Evolutionary conservation across 345 rosid genomes (phyloP), one percentile per base, ranked within the genome.

Genomic region (Ailanthus altissimus): DNA sequence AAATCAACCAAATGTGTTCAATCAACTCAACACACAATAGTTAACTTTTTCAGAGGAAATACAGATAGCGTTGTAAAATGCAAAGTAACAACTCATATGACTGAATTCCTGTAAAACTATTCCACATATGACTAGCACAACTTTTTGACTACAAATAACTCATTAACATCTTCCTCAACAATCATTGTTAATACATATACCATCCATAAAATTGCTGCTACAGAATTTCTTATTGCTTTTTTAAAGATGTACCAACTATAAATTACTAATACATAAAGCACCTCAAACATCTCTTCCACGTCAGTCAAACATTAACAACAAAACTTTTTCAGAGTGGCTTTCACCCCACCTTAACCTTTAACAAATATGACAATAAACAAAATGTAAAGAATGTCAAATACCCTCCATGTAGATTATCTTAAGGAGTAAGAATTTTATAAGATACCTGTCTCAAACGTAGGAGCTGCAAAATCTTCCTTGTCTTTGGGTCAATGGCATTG

Each of bases 401-500:
- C 11, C 1, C n/a, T 36, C 15, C 0, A 36, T 14, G 2, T 6
- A 25, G 21, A 67, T 45, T 0, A 23, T 13, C 9, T 32, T 32
- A 1, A 15, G 8, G 23, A 43, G 16, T 15, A 62, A 28, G 61
- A 70, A 21, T 46, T 12, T 0, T 21, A n/a, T 23, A 13, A 51
- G 51, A 2, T 72, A 94, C 98, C 91, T 92, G 97, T 88, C 97
- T 88, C 70, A 94, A 78, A 78, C 97, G 93, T 74, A 94, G 32
- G 2, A 92, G 96, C 85, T 92, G 97, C 83, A 94, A 83, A 42
- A 89, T 89, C 78, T 80, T 88, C 67, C 83, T 88, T 4, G 89
- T 85, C 78, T 85, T 86, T 0, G 98, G 98, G 83, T 94, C 86
- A 86, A 94, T 90, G 6, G 96, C 97, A 76, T 94, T 92, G 87